Percentiles rank a stretch among this genome's conserved stretches.
These are phyloP conservation scores for Diplodia mutila DNA, from an alignment of 2,329 filamentous ascomycete species.

Conservation along the genomic window DNA sequence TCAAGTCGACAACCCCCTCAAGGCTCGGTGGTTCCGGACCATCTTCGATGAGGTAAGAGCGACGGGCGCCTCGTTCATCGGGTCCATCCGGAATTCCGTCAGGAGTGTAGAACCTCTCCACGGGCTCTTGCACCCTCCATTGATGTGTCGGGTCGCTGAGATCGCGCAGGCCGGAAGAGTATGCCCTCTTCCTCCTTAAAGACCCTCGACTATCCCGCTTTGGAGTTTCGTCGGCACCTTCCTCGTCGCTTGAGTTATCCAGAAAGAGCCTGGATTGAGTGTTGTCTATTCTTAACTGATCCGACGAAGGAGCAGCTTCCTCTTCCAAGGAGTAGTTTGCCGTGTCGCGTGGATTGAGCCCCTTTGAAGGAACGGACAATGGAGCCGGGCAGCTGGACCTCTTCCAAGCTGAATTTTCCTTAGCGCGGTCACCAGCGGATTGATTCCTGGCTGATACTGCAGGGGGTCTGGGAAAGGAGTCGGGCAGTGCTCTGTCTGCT, in stretches of 20 bases:
- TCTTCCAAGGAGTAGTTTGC: neutral
- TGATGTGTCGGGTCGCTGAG: neutral
- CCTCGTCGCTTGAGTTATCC: conserved; percentile 7
- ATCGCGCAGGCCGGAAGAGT: conserved; percentile 1
- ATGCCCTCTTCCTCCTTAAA: conserved; percentile 6
- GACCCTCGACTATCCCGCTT: neutral
- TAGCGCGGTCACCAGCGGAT: too few species aligned
- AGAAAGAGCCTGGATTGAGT: conserved; percentile 16
- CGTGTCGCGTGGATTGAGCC: neutral
- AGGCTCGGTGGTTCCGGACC: conserved; percentile 10
- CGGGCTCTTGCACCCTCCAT: conserved; percentile 1
- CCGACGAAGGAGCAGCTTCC: neutral
- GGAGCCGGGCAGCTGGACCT: conserved; percentile 42
- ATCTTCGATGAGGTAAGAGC: conserved; percentile 6
- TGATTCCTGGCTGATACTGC: neutral
- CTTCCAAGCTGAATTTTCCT: conserved; percentile 47
- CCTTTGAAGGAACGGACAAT: neutral
- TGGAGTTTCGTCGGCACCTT: neutral
- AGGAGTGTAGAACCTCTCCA: neutral
- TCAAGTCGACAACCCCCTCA: conserved; percentile 42
- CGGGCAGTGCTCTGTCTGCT: conserved; percentile 36
- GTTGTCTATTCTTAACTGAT: neutral
- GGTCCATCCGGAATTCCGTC: neutral
- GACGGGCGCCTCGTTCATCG: neutral
- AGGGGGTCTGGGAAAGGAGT: conserved; percentile 24